These are phyloP conservation scores for Acacia confusa DNA, from an alignment of 306 rosid species.

Conservation along the genomic window DNA sequence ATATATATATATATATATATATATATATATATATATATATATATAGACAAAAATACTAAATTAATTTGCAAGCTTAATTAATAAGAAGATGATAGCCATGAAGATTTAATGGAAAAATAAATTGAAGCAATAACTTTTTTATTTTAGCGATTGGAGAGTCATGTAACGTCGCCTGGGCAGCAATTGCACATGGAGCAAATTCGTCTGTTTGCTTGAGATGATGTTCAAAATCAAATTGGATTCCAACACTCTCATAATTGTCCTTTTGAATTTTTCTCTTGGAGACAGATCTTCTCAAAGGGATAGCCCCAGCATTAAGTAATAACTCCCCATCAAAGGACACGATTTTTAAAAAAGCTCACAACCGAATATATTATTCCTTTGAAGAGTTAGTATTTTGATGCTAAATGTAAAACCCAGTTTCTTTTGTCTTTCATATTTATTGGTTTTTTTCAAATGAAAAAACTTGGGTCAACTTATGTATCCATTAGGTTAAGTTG, in stretches of 20 bases:
- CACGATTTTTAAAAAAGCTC: background rate
- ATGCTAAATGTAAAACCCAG: background rate
- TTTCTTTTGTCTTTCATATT: too few relatives aligned
- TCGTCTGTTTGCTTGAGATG: background rate
- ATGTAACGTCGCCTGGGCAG: background rate
- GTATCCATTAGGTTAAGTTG: too few relatives aligned
- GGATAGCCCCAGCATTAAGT: background rate
- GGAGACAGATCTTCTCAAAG: background rate
- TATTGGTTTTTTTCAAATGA: too few relatives aligned
- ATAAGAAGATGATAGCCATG: background rate
- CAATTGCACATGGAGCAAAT: background rate
- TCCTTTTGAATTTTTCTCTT: conserved; percentile 1
- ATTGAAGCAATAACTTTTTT: background rate
- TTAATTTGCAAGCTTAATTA: background rate
- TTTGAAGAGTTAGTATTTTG: background rate
- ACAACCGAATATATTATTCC: background rate
- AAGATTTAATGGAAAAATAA: background rate
- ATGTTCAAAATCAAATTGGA: background rate
- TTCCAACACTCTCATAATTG: background rate
- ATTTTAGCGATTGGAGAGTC: background rate
- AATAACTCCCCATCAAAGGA: background rate
- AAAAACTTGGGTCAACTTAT: too few relatives aligned
- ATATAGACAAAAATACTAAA: background rate
- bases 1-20: too few relatives aligned
- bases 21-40: too few relatives aligned